Evolutionary conservation across 73 alveolate genomes (phyloP).

Genomic region (Loxodes magnus): DNA sequence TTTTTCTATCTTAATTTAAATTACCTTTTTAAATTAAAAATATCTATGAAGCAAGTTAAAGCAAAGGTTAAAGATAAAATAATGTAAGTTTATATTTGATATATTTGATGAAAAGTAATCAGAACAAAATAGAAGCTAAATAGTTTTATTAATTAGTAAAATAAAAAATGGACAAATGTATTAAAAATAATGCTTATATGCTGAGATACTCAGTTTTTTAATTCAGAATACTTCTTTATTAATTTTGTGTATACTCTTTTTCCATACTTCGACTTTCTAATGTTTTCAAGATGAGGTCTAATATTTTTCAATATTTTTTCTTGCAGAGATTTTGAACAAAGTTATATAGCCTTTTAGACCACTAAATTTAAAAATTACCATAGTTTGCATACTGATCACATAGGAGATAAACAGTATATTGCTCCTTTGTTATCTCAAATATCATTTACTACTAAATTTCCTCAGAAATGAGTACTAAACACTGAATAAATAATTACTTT

Average conservation of each 20-base stretch:
- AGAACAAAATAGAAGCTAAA: too few species aligned
- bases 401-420: neutral
- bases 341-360: neutral
- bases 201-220: too few species aligned
- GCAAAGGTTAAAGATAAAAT: too few species aligned
- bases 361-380: constrained; percentile 1
- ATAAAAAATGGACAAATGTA: too few species aligned
- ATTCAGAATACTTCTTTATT: neutral
- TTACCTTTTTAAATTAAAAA: too few species aligned
- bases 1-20: too few species aligned
- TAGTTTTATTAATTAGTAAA: too few species aligned
- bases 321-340: neutral
- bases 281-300: neutral
- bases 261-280: neutral
- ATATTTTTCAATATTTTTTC: neutral
- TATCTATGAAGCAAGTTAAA: too few species aligned
- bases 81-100: too few species aligned
- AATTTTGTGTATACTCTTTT: neutral
- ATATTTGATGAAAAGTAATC: too few species aligned
- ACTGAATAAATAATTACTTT: too few species aligned
- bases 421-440: neutral
- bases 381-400: constrained; percentile 1
- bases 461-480: neutral
- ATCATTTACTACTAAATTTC: neutral
- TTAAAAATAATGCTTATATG: too few species aligned